A percentile compares a stretch with the other conserved stretches of the same genome.
These are phyloP conservation scores for Nidularia pulvinata DNA, from an alignment of 768 basidiomycete genomes.

Conservation along the genomic window DNA sequence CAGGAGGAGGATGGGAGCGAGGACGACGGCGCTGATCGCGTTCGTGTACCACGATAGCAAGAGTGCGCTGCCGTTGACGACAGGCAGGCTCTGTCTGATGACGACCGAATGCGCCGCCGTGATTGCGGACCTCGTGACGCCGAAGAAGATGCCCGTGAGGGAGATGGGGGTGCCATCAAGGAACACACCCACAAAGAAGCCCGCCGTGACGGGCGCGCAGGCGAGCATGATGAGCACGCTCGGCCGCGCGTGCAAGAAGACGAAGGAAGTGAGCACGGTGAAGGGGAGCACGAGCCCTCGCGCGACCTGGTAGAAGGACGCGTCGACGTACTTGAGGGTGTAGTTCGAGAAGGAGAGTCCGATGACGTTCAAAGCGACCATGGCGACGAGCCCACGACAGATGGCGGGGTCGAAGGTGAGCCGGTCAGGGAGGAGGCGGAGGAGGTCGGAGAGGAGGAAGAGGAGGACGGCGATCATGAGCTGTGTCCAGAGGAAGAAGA, in stretches of 20 bases:
- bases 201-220: slow-evolving; percentile 81
- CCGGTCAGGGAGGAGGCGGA: slow-evolving; percentile 68
- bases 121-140: slow-evolving; percentile 82
- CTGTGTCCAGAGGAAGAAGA: slow-evolving; percentile 88
- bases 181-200: slow-evolving; percentile 92
- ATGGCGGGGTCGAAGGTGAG: slow-evolving; percentile 63
- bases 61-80: slow-evolving; percentile 84
- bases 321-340: slow-evolving; percentile 92
- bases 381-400: slow-evolving; percentile 73
- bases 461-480: slow-evolving; percentile 78
- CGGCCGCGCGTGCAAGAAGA: slow-evolving; percentile 76
- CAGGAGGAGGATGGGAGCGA: slow-evolving; percentile 73
- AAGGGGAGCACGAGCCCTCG: slow-evolving; percentile 93
- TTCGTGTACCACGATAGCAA: slow-evolving; percentile 94
- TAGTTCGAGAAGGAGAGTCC: slow-evolving; percentile 85
- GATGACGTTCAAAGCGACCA: slow-evolving; percentile 76
- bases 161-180: slow-evolving; percentile 67
- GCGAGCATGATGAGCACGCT: slow-evolving; percentile 73
- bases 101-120: slow-evolving; percentile 92
- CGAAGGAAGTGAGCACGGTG: slow-evolving; percentile 86
- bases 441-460: slow-evolving; percentile 61
- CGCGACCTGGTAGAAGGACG: slow-evolving; percentile 95
- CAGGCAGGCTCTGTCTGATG: slow-evolving; percentile 82
- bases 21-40: slow-evolving; percentile 68
- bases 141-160: slow-evolving; percentile 71